Evolutionary conservation across 148 eudicot species (phyloP), one percentile per base, ranked within the genome.

Genomic region (Heliamphora exappendiculata): DNA sequence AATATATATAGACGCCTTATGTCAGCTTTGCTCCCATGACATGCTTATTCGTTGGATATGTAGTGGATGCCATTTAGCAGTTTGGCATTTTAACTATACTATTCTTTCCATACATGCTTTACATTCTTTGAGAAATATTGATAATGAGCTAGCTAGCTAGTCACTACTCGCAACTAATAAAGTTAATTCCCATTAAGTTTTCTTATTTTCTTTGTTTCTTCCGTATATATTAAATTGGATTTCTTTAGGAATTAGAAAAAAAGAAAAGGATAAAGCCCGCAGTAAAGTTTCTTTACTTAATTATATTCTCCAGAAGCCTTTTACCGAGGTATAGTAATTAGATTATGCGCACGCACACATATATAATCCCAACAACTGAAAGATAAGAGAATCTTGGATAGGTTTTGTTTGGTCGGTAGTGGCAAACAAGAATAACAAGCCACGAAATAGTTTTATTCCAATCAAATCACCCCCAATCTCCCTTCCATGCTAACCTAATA

Each of bases 91-190:
- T 36, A 34, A 31, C 22, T 8, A 17, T 19, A 17, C 4, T 53
- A 19, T 19, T 53, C 0, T 53, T 53, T 19, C 22, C 22, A 53
- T 53, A 33, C 6, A 10, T 34, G 24, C 24, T 7, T 2, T 17
- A 50, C 75, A 51, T 19, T 33, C 20, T 51, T 70, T 47, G 16
- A 16, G 26, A n/a, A n/a, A n/a, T n/a, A n/a, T 47, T 50, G 12
- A 11, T 7, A 57, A 73, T 54, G 75, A 36, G 75, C 64, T 54
- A 16, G 34, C 37, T 53, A 58, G n/a, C n/a, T n/a, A n/a, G n/a
- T n/a, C n/a, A n/a, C n/a, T n/a, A n/a, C n/a, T n/a, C n/a, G n/a
- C n/a, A n/a, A n/a, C n/a, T n/a, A n/a, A n/a, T n/a, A n/a, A n/a
- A n/a, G 20, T 41, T 36, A 44, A 74, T 59, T 24, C 68, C 69